Percentiles rank a stretch among this genome's conserved stretches.
Conservation (phyloP, 306 rosid genomes). For the Hippophae gyantsensis region DNA sequence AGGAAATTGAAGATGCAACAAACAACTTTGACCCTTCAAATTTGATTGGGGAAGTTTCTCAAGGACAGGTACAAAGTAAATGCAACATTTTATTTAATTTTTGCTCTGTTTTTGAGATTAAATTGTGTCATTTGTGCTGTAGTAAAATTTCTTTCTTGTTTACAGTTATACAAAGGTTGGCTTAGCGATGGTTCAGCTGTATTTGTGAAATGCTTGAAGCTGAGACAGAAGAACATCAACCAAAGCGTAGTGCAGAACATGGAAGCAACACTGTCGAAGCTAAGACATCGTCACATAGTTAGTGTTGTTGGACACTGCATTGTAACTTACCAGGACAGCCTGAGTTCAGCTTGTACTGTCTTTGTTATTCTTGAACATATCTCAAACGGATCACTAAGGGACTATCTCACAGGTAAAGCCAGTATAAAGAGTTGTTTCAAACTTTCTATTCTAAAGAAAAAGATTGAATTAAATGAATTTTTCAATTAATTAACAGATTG, state of each 20-base stretch:
- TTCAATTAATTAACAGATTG: slow-evolving; percentile 32
- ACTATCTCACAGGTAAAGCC: slow-evolving; percentile 52
- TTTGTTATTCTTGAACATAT: slow-evolving; percentile 53
- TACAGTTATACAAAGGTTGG: slow-evolving; percentile 66
- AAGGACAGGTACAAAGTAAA: slow-evolving; percentile 41
- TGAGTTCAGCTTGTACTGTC: slow-evolving; percentile 38
- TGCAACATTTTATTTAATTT: not conserved
- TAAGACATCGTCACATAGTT: slow-evolving; percentile 77
- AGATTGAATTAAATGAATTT: not conserved
- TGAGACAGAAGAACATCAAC: slow-evolving; percentile 40
- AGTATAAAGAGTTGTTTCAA: not conserved
- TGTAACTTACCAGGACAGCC: slow-evolving; percentile 43
- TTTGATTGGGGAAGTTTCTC: slow-evolving; percentile 44
- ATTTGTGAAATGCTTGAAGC: slow-evolving; percentile 39
- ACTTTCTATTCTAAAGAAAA: not conserved
- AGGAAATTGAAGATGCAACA: slow-evolving; percentile 81
- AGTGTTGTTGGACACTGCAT: slow-evolving; percentile 71
- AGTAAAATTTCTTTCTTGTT: not conserved
- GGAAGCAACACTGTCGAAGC: slow-evolving; percentile 43
- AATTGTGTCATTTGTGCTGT: not conserved
- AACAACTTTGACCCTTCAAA: slow-evolving; percentile 53
- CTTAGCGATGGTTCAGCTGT: slow-evolving; percentile 55
- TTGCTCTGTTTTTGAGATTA: not conserved
- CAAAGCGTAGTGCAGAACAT: slow-evolving; percentile 36
- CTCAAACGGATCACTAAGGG: slow-evolving; percentile 46